Percentiles rank a stretch among this genome's conserved stretches.
Conservation (phyloP, 2,329 filamentous ascomycete species). For the Chaetomiaceae sp. region DNA sequence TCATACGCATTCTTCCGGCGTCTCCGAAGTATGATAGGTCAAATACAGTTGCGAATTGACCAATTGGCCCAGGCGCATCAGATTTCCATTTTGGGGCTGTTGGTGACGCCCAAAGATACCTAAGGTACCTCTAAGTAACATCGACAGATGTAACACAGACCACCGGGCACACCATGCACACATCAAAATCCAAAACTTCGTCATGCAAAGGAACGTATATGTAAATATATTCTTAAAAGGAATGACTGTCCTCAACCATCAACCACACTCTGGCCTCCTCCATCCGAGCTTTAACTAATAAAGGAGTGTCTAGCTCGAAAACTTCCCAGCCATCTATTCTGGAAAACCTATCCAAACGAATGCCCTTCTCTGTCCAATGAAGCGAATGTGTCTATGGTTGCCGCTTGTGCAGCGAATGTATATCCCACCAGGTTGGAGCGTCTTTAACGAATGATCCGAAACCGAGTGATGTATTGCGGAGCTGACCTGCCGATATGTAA, state of each 20-base stretch:
- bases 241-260: conserved; percentile 17
- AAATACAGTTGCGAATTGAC: too few relatives aligned
- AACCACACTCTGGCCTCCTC: conserved; percentile 14
- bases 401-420: conserved; percentile 2
- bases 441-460: conserved; percentile 1
- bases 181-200: neutral
- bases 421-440: neutral
- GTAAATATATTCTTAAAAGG: conserved; percentile 11
- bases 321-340: conserved; percentile 7
- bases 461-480: neutral
- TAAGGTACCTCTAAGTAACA: too few relatives aligned
- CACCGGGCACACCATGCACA: too few relatives aligned
- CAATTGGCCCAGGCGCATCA: too few relatives aligned
- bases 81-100: too few relatives aligned
- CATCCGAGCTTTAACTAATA: neutral
- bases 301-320: conserved; percentile 14
- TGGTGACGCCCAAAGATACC: too few relatives aligned
- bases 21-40: too few relatives aligned
- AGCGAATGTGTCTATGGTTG: neutral
- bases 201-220: neutral
- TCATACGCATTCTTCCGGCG: too few relatives aligned
- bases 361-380: neutral
- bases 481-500: neutral
- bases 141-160: too few relatives aligned
- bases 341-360: conserved; percentile 7